phyloP scores from a whole-genome alignment of 345 rosid species.

The Citrus cavaleriei region DNA sequence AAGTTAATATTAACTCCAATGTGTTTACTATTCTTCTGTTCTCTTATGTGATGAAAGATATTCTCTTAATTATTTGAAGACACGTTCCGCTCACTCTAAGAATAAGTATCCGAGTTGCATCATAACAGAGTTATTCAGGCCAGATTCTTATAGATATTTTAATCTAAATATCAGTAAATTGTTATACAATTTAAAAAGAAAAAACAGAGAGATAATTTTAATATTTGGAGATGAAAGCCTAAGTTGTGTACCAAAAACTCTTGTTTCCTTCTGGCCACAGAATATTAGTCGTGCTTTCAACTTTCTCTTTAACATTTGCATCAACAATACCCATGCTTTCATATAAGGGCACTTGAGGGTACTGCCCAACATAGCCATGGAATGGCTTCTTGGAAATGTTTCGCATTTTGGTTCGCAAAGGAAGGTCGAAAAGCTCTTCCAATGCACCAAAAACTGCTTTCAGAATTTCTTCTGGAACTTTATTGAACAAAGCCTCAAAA shows the following conservation, averaged over 20 bases:
- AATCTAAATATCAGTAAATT: no score
- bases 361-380: slow-evolving; percentile 59
- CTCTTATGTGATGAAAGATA: not conserved
- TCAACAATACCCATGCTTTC: slow-evolving; percentile 70
- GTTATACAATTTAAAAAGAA: no score
- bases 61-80: not conserved
- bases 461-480: slow-evolving; percentile 30
- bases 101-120: no score
- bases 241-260: slow-evolving; percentile 38
- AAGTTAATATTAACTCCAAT: not conserved
- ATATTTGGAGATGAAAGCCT: no score
- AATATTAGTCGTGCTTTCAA: slow-evolving; percentile 25
- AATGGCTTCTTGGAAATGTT: slow-evolving; percentile 47
- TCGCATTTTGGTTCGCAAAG: slow-evolving; percentile 42
- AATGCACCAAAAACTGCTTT: slow-evolving; percentile 29
- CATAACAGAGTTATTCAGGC: no score
- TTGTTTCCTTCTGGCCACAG: slow-evolving; percentile 59
- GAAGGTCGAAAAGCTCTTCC: slow-evolving; percentile 53
- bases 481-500: slow-evolving; percentile 54
- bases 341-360: slow-evolving; percentile 46
- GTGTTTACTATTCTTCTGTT: no score
- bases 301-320: slow-evolving; percentile 28
- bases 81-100: no score
- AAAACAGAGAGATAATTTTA: not conserved
- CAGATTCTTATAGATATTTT: no score